phyloP scores from a whole-genome alignment of 768 basidiomycete species.

The Termitomyces eurrhizus region DNA sequence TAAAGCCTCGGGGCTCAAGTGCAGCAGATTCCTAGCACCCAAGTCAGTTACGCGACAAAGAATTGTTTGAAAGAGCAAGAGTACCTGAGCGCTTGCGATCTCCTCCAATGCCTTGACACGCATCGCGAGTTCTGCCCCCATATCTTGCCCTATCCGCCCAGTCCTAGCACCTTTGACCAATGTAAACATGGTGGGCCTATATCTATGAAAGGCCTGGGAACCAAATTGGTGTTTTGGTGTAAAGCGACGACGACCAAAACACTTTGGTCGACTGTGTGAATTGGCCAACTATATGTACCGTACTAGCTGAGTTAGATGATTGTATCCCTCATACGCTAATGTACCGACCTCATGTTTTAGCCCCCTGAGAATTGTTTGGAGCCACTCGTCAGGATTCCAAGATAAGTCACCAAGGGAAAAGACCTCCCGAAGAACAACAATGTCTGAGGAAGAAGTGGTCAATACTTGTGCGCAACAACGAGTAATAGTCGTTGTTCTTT shows the following conservation, averaged over 20 bases:
- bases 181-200: slow-evolving; percentile 48
- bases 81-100: slow-evolving; percentile 30
- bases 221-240: slow-evolving; percentile 44
- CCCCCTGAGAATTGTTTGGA: slow-evolving; percentile 45
- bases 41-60: not conserved
- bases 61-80: slow-evolving; percentile 1
- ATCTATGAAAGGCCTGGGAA: slow-evolving; percentile 53
- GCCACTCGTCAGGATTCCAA: slow-evolving; percentile 70
- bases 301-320: slow-evolving; percentile 4
- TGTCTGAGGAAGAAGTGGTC: slow-evolving; percentile 26
- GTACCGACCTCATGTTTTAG: slow-evolving; percentile 53
- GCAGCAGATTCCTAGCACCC: slow-evolving; percentile 24
- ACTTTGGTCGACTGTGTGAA: slow-evolving; percentile 63
- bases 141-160: slow-evolving; percentile 11
- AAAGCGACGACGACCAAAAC: slow-evolving; percentile 54
- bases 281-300: slow-evolving; percentile 47
- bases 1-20: slow-evolving; percentile 30
- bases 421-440: slow-evolving; percentile 39
- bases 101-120: slow-evolving; percentile 34
- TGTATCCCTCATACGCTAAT: slow-evolving; percentile 5
- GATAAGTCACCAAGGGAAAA: slow-evolving; percentile 43
- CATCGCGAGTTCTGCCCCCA: slow-evolving; percentile 27
- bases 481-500: slow-evolving; percentile 48
- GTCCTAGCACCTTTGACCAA: slow-evolving; percentile 37
- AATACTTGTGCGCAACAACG: slow-evolving; percentile 38